phyloP scores from a whole-genome alignment of 2,329 filamentous ascomycete species.

The Beauveria sp. region DNA sequence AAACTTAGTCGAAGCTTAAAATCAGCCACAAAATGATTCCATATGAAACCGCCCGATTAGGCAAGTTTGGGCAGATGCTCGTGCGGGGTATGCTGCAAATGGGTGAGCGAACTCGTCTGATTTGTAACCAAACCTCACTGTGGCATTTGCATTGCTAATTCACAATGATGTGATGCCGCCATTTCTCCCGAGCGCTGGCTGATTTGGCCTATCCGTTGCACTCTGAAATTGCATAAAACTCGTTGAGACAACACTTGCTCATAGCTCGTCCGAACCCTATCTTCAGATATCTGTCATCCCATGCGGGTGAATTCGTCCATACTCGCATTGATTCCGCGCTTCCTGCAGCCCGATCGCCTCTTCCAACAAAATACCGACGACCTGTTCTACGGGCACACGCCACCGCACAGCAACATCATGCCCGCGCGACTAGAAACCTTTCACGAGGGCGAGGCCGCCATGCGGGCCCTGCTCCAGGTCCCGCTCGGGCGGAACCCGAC shows the following conservation, averaged over 20 bases:
- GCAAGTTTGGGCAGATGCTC: not conserved
- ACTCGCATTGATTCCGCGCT: not conserved
- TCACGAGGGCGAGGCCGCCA: conserved; percentile 58
- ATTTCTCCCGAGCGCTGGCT: not conserved
- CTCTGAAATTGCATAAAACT: not conserved
- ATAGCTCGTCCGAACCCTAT: not conserved
- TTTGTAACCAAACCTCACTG: conserved; percentile 2
- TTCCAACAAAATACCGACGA: conserved; percentile 6
- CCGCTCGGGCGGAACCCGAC: conserved; percentile 59
- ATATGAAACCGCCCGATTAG: not conserved
- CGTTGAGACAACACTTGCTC: not conserved
- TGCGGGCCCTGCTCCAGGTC: conserved; percentile 55
- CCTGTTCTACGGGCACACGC: not conserved
- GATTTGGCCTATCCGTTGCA: not conserved
- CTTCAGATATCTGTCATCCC: not conserved
- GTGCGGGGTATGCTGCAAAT: not conserved
- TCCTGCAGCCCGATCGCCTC: not conserved
- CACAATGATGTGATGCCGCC: not conserved
- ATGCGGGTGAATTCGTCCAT: conserved; percentile 9
- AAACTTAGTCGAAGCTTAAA: not conserved
- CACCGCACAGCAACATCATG: conserved; percentile 16
- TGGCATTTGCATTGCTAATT: not conserved
- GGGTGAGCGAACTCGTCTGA: not conserved
- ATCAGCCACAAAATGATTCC: not conserved
- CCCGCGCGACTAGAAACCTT: conserved; percentile 32